Conservation (phyloP, 805 yeast genomes). For the Myxozyma vanderwaltii region DNA sequence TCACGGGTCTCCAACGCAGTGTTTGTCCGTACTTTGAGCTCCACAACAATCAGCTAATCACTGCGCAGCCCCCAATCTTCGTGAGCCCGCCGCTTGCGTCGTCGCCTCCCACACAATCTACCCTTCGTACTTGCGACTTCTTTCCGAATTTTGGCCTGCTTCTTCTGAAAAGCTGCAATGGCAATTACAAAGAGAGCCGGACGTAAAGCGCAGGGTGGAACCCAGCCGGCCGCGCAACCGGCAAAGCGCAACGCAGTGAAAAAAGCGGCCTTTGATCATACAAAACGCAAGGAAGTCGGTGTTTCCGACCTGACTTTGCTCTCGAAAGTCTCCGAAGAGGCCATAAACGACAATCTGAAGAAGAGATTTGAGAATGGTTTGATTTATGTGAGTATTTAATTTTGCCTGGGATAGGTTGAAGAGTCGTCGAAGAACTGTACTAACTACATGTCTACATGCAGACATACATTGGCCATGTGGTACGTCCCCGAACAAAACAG, state of each 20-base stretch:
- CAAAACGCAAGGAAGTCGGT: constrained; percentile 96
- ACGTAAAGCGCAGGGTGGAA: constrained; percentile 28
- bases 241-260: constrained; percentile 57
- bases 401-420: no score
- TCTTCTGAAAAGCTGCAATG: constrained; percentile 17
- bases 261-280: constrained; percentile 81
- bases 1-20: background rate
- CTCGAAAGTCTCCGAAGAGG: constrained; percentile 84
- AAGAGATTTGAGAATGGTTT: constrained; percentile 86
- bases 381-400: constrained; percentile 57
- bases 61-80: constrained; percentile 12
- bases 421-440: no score
- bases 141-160: background rate
- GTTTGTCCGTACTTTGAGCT: background rate
- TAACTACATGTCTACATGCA: constrained; percentile 10
- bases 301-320: constrained; percentile 90
- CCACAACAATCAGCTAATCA: constrained; percentile 3
- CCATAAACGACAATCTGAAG: constrained; percentile 87
- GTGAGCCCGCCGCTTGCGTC: constrained; percentile 1
- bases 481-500: constrained; percentile 25
- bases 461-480: constrained; percentile 46
- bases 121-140: background rate
- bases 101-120: background rate
- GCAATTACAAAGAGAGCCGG: constrained; percentile 37
- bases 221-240: constrained; percentile 39